Evolutionary conservation across 371 early-diverging fungal genomes (phyloP).

Genomic region (Mortierella sp.): DNA sequence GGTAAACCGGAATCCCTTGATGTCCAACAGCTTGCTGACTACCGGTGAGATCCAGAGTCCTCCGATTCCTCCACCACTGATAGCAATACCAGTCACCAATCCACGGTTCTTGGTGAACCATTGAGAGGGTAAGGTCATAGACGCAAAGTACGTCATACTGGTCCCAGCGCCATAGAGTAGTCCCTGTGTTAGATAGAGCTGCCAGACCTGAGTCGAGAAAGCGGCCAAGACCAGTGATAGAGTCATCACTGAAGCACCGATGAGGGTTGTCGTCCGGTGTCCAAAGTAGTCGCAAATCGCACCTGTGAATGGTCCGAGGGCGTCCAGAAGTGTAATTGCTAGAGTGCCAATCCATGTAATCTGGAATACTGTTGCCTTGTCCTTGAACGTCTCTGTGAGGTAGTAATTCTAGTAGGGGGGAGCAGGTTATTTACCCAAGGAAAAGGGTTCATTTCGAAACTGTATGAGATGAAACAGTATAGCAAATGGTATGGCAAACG

Average conservation of each 20-base stretch:
- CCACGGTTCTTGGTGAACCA: constrained; percentile 82
- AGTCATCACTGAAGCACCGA: constrained; percentile 63
- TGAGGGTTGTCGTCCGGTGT: constrained; percentile 46
- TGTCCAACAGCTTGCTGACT: constrained; percentile 68
- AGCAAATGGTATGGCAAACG: no score
- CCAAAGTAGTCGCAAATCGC: constrained; percentile 60
- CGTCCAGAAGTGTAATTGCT: constrained; percentile 59
- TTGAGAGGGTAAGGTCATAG: constrained; percentile 74
- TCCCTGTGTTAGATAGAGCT: constrained; percentile 67
- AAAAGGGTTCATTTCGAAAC: not conserved
- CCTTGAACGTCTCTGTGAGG: constrained; percentile 46
- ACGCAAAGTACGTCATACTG: constrained; percentile 71
- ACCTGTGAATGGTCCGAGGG: constrained; percentile 61
- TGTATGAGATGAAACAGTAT: no score
- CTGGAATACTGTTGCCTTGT: constrained; percentile 58
- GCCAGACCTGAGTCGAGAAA: constrained; percentile 62
- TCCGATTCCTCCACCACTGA: constrained; percentile 85
- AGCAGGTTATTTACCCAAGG: no score
- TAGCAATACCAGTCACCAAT: constrained; percentile 80
- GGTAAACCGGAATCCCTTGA: constrained; percentile 72
- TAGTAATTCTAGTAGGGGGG: constrained; percentile 31
- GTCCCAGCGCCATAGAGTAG: constrained; percentile 66
- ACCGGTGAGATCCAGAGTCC: constrained; percentile 82
- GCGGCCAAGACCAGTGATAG: constrained; percentile 64
- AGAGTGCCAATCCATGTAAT: constrained; percentile 66